Conservation (phyloP, 805 yeast genomes). For the Lipomyces sp. region DNA sequence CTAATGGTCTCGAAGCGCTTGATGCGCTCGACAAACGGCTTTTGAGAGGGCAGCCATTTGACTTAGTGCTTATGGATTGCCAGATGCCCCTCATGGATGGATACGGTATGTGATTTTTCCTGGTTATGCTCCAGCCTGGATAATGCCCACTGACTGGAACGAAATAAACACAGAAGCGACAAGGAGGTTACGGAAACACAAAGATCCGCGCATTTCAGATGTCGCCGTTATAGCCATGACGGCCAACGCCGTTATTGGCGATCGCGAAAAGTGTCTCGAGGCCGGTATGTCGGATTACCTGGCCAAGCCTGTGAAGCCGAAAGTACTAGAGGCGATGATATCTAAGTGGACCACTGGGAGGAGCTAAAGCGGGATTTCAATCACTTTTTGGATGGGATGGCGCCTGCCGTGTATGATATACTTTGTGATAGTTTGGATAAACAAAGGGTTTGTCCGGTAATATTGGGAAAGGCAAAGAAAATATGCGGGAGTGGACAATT, state of each 20-base stretch:
- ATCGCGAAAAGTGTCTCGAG: slow-evolving; percentile 64
- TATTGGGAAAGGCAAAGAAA: no score
- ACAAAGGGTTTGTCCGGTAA: no score
- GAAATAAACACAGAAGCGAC: slow-evolving; percentile 18
- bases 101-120: slow-evolving; percentile 14
- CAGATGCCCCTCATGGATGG: slow-evolving; percentile 32
- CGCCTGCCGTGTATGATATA: no score
- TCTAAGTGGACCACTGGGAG: slow-evolving; percentile 15
- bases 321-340: slow-evolving; percentile 15
- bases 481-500: no score
- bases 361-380: no score
- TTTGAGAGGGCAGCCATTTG: slow-evolving; percentile 9
- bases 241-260: slow-evolving; percentile 79
- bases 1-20: slow-evolving; percentile 28
- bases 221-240: slow-evolving; percentile 60
- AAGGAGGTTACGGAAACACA: slow-evolving; percentile 15
- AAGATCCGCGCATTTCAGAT: slow-evolving; percentile 4
- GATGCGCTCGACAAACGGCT: slow-evolving; percentile 17
- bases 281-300: slow-evolving; percentile 78
- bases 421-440: no score
- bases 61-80: slow-evolving; percentile 29
- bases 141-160: neutral
- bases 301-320: slow-evolving; percentile 51
- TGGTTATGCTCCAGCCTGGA: neutral
- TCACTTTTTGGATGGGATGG: no score